Evolutionary conservation across 192 early-diverging fungal genomes (phyloP), one percentile per base, ranked within the genome.

Genomic region (Jimgerdemannia flammicorona): DNA sequence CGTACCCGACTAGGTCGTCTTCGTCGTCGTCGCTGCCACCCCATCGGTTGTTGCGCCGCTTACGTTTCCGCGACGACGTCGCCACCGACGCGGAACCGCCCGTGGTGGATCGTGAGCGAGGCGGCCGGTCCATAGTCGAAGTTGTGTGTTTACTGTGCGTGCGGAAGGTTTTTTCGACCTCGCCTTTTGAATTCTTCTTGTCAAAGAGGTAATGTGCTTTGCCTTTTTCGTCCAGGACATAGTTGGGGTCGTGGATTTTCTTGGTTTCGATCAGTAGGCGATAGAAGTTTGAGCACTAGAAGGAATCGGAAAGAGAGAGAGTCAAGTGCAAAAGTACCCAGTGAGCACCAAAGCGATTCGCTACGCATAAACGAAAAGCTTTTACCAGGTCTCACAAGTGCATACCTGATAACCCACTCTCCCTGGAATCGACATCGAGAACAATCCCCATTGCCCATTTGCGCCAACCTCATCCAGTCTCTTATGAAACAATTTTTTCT

Each of bases 361-460:
- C 9, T 68, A 40, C 64, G 64, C 64, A 29, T 29, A 29, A 0
- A 29, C 29, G 29, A 29, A 29, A 29, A 29, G 29, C 29, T 0
- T 29, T 29, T 29, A 29, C 29, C 29, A 29, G 29, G 29, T 29
- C 29, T 29, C 29, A 29, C 29, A 1, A 29, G 29, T 29, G 29
- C 29, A 29, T 29, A 92, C 93, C 87, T 98, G 97, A 80, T 98
- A 98, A 11, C 97, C 97, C 49, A 98, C 97, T 66, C 97, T 90
- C 40, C 97, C 97, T 11, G 97, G 95, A 54, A 98, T 94, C 4
- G 93, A 88, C 91, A 96, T 96, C 40, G 95, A 96, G 81, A 98
- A 98, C 64, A 97, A 91, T 40, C 97, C 96, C 96, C 97, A 98
- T 80, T 98, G 96, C 9, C 97, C 96, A 77, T 96, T 95, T 29